Conservation (phyloP, 345 rosid genomes). For the Acer yangbiense region DNA sequence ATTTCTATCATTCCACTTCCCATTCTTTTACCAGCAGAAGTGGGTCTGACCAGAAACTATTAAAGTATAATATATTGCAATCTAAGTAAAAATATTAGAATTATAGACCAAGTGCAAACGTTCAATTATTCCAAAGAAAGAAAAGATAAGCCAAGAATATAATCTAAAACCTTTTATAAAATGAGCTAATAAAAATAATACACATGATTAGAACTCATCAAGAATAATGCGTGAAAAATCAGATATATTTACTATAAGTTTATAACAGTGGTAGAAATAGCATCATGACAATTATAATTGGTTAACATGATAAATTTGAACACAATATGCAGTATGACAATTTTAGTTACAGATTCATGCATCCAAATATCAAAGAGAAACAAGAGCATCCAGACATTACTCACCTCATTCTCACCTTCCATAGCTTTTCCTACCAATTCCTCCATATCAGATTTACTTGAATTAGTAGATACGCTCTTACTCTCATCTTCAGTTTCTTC, state of each 20-base stretch:
- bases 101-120: not conserved
- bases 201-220: not conserved
- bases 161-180: not conserved
- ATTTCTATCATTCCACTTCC: not conserved
- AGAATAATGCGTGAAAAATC: not conserved
- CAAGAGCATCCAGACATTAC: conserved; percentile 16
- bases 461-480: conserved; percentile 48
- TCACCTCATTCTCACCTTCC: conserved; percentile 54
- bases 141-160: not conserved
- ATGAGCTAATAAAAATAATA: not conserved
- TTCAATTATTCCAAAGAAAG: not conserved
- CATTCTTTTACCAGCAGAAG: not conserved
- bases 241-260: not conserved
- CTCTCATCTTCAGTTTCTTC: conserved; percentile 59
- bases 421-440: conserved; percentile 36
- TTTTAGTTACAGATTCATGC: not conserved
- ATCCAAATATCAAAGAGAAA: conserved; percentile 4
- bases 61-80: not conserved
- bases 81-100: not conserved
- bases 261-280: not conserved
- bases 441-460: conserved; percentile 42
- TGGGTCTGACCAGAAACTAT: not conserved
- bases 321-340: not conserved
- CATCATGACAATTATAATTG: not conserved
- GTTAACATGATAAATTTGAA: not conserved